phyloP scores from a whole-genome alignment of 2,329 filamentous ascomycete species.

The Scolecobasidium constrictum region DNA sequence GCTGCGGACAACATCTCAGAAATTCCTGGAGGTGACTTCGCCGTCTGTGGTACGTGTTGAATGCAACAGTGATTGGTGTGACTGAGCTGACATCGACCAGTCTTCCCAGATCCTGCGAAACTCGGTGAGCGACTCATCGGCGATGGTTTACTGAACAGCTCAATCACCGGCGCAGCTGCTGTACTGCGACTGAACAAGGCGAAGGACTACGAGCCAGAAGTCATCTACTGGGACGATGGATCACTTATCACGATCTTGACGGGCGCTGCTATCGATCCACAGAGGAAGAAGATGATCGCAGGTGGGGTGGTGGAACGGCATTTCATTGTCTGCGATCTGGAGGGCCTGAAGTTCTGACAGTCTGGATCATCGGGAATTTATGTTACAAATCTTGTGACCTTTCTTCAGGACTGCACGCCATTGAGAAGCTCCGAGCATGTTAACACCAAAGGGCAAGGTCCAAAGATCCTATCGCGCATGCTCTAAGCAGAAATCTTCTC shows the following conservation, averaged over 20 bases:
- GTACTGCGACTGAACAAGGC: not conserved
- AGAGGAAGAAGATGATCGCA: constrained; percentile 1
- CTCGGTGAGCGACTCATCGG: not conserved
- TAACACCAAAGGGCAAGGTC: too few relatives aligned
- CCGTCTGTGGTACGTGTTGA: not conserved
- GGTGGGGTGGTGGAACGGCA: constrained; percentile 1
- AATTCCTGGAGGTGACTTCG: constrained; percentile 1
- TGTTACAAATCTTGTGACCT: too few relatives aligned
- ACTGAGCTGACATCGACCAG: not conserved
- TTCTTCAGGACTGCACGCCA: too few relatives aligned
- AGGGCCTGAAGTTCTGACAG: not conserved
- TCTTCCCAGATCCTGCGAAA: not conserved
- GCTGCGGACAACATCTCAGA: not conserved
- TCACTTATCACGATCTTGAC: constrained; percentile 1
- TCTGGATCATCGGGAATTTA: too few relatives aligned
- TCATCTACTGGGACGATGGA: constrained; percentile 2
- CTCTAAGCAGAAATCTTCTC: too few relatives aligned
- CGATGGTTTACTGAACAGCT: not conserved
- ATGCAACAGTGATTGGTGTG: not conserved
- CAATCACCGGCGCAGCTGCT: not conserved
- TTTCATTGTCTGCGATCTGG: constrained; percentile 3
- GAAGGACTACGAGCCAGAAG: not conserved
- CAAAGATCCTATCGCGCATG: too few relatives aligned
- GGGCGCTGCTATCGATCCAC: not conserved
- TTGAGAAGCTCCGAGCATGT: too few relatives aligned